Percentiles rank a stretch among this genome's conserved stretches.
These are phyloP conservation scores for Boletus sp. DNA, from an alignment of 1,284 basidiomycete species.

Conservation along the genomic window DNA sequence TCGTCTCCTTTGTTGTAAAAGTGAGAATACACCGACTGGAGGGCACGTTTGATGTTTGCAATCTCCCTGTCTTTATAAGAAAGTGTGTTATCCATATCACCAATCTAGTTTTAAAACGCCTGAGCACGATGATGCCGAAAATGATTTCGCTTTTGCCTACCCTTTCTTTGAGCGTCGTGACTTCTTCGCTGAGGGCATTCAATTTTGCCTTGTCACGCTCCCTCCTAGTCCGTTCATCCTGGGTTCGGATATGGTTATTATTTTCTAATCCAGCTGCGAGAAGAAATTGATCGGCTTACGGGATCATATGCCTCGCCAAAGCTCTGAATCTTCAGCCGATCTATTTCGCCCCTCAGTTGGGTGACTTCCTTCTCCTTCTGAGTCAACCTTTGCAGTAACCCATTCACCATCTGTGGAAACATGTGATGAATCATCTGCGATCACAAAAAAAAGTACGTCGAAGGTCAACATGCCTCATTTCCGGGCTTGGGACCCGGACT, in stretches of 20 bases:
- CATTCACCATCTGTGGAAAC: constrained; percentile 55
- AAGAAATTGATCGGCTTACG: constrained; percentile 39
- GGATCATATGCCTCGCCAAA: constrained; percentile 53
- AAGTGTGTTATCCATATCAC: constrained; percentile 49
- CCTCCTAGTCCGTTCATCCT: constrained; percentile 77
- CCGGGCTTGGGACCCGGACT: constrained; percentile 43
- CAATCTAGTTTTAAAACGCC: constrained; percentile 39
- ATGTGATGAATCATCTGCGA: constrained; percentile 1
- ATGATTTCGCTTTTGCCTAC: constrained; percentile 35
- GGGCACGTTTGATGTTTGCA: constrained; percentile 72
- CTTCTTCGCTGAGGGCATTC: constrained; percentile 74
- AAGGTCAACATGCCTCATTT: constrained; percentile 43
- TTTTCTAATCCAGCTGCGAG: constrained; percentile 2
- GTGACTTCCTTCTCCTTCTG: constrained; percentile 83
- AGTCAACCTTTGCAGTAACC: constrained; percentile 77
- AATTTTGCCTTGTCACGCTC: constrained; percentile 75
- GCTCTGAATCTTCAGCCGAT: constrained; percentile 55
- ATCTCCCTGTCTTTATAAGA: constrained; percentile 69
- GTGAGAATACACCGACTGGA: constrained; percentile 81
- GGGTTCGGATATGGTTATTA: constrained; percentile 3
- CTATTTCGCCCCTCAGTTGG: constrained; percentile 71
- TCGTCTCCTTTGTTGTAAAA: constrained; percentile 57
- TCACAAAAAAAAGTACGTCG: background rate
- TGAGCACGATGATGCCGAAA: constrained; percentile 2
- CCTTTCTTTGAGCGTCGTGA: constrained; percentile 66